Base-by-base conservation (phyloP, 2,329 filamentous ascomycete genomes). In the Neospermospora avenae region DNA sequence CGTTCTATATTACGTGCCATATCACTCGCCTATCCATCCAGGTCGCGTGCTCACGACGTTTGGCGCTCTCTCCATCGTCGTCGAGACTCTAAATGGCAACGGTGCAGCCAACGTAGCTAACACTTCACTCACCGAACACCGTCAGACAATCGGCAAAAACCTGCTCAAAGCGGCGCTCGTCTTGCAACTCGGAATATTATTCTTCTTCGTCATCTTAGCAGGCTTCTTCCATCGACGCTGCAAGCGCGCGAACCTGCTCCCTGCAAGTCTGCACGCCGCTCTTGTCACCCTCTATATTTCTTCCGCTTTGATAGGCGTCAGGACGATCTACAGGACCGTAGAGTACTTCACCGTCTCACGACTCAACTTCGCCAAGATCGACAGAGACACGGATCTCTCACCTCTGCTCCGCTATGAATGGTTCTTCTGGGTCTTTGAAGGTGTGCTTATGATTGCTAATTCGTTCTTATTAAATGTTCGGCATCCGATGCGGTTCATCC, bases 381-480 rank as follows among this genome's bases (percentile, higher is more conserved):
- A 75, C 31, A 68, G 75, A 37, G 70, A 72, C 3, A 65, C 55
- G 31, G 67, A 64, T 1, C 63, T 81, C 1, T 78, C 75, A 11
- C 77, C 80, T 0, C 71, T 83, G 22, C 61, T 84, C n/a, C 76
- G 80, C 22, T 81, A 84, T 64, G 82, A 86, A 70, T 82, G 78
- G 77, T 85, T 78, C 70, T 85, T 85, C 63, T 84, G 81, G 66
- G 75, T 84, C 20, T 85, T 85, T 60, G 83, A 86, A 72, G 79
- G 76, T 1, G 64, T 68, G 0, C 69, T 83, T 13, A 85, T 85
- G 83, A 65, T 84, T 0, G 42, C 66, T 46, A 85, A 85, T 64
- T 74, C 74, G 10, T 70, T 75, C 34, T 67, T 85, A 65, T 75
- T 81, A 69, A 85, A 84, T 60, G 41, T 75, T 2, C 72, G 78